phyloP scores from a whole-genome alignment of 1,139 yeast species.

The Suhomyces kunorum region DNA sequence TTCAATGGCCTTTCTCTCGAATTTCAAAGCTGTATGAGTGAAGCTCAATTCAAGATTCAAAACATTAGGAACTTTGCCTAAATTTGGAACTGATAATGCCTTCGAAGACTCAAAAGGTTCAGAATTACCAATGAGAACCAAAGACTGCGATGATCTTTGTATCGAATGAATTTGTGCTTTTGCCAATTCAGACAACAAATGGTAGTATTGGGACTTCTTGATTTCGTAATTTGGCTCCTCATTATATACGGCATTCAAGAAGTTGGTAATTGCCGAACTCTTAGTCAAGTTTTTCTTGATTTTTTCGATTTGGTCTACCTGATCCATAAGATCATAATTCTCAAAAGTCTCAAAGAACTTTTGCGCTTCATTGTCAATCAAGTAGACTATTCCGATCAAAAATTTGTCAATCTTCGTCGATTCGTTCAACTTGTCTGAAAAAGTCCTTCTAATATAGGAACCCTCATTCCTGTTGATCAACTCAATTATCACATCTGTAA shows the following conservation, averaged over 20 bases:
- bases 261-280: slow-evolving; percentile 20
- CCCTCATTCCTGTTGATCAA: slow-evolving; percentile 35
- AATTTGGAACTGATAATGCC: not conserved
- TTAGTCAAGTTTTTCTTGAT: slow-evolving; percentile 22
- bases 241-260: slow-evolving; percentile 25
- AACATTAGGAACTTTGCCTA: not conserved
- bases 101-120: not conserved
- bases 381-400: slow-evolving; percentile 38
- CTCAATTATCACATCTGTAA: slow-evolving; percentile 35
- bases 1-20: slow-evolving; percentile 37
- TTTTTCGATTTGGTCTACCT: slow-evolving; percentile 15
- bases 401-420: slow-evolving; percentile 26
- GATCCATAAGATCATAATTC: slow-evolving; percentile 19
- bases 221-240: slow-evolving; percentile 15
- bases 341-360: slow-evolving; percentile 28
- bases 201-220: slow-evolving; percentile 35
- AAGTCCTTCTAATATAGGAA: slow-evolving; percentile 22
- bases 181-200: slow-evolving; percentile 35
- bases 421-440: slow-evolving; percentile 24
- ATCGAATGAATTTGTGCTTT: slow-evolving; percentile 21
- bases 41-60: slow-evolving; percentile 20
- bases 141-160: slow-evolving; percentile 8
- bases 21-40: slow-evolving; percentile 30
- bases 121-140: slow-evolving; percentile 4
- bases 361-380: slow-evolving; percentile 31